Conservation (phyloP, 2,329 filamentous ascomycete genomes). For the Harringtonia lauricola region DNA sequence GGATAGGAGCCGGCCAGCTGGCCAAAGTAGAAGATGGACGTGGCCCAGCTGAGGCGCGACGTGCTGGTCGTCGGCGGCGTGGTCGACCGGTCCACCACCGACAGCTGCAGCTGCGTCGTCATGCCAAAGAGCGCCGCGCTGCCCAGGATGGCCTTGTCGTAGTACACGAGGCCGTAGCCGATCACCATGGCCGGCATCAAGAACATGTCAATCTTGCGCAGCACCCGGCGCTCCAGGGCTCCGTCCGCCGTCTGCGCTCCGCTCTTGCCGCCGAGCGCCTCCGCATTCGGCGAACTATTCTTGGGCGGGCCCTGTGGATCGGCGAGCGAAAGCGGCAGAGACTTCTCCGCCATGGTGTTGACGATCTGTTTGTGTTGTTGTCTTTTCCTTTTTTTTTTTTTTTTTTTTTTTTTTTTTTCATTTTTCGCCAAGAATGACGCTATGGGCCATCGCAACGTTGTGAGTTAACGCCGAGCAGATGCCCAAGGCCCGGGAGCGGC, state of each 20-base stretch:
- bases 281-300: background rate
- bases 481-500: too few relatives aligned
- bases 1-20: slow-evolving; percentile 67
- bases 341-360: too few relatives aligned
- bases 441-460: too few relatives aligned
- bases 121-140: slow-evolving; percentile 62
- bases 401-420: too few relatives aligned
- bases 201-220: slow-evolving; percentile 44
- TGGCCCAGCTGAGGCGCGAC: slow-evolving; percentile 62
- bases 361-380: too few relatives aligned
- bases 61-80: slow-evolving; percentile 51
- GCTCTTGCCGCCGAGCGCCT: slow-evolving; percentile 43
- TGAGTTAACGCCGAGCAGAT: too few relatives aligned
- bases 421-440: too few relatives aligned
- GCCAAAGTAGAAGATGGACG: slow-evolving; percentile 70
- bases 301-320: too few relatives aligned
- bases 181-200: slow-evolving; percentile 45
- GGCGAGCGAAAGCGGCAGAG: too few relatives aligned
- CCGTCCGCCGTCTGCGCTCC: slow-evolving; percentile 39
- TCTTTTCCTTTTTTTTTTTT: too few relatives aligned
- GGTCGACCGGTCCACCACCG: slow-evolving; percentile 31
- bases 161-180: slow-evolving; percentile 57
- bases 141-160: slow-evolving; percentile 66
- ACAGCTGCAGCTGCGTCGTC: slow-evolving; percentile 55
- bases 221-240: slow-evolving; percentile 31